Percentiles rank a stretch among this genome's conserved stretches.
phyloP scores from a whole-genome alignment of 2,329 filamentous ascomycete genomes.

The Cadophora gregata region DNA sequence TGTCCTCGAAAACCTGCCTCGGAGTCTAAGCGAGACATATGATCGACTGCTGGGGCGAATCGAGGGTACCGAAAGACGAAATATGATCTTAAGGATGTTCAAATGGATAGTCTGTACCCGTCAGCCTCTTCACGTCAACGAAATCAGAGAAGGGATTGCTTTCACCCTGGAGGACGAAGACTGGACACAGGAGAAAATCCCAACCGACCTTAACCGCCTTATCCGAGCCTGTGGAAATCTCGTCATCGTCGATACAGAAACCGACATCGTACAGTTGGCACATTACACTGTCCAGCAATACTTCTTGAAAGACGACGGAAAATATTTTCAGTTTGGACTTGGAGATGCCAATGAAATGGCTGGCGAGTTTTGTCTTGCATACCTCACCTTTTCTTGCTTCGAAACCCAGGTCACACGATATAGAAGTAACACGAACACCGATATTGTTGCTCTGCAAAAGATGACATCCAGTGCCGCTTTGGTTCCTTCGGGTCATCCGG shows the following conservation, averaged over 20 bases:
- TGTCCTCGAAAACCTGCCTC: conserved; percentile 26
- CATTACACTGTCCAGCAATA: conserved; percentile 35
- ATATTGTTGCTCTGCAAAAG: conserved; percentile 18
- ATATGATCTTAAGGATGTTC: conserved; percentile 27
- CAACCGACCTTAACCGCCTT: conserved; percentile 24
- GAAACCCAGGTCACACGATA: conserved; percentile 25
- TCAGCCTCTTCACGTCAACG: conserved; percentile 26
- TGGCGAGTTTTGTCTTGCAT: conserved; percentile 30
- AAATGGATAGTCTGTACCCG: conserved; percentile 31
- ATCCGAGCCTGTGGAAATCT: conserved; percentile 29
- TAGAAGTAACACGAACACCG: conserved; percentile 18
- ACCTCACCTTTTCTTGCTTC: conserved; percentile 30
- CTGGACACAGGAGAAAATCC: conserved; percentile 23
- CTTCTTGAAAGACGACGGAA: conserved; percentile 5
- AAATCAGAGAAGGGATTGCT: conserved; percentile 28
- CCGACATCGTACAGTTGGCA: conserved; percentile 22
- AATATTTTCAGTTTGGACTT: conserved; percentile 18
- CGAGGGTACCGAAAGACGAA: conserved; percentile 7
- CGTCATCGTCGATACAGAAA: conserved; percentile 25
- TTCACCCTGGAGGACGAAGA: conserved; percentile 27
- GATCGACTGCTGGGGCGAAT: conserved; percentile 26
- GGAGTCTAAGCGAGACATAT: conserved; percentile 29
- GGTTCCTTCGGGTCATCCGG: conserved; percentile 9
- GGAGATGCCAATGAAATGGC: conserved; percentile 24
- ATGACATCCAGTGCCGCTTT: conserved; percentile 11